Evolutionary conservation across 2,329 filamentous ascomycete genomes (phyloP).

Genomic region (Fusarium sp.): DNA sequence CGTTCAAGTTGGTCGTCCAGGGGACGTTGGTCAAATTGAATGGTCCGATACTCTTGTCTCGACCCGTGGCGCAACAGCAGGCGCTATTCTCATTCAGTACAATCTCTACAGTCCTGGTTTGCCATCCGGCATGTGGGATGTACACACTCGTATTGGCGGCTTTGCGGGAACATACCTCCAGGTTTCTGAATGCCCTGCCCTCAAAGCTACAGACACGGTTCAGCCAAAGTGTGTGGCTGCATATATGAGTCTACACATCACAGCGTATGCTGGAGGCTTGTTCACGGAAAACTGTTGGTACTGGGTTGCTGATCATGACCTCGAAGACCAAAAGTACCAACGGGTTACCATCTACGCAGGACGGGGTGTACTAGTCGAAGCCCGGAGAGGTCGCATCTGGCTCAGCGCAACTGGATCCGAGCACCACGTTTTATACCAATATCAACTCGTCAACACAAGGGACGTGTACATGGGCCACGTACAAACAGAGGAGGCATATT

Average conservation of each 20-base stretch:
- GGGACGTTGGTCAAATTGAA: constrained; percentile 75
- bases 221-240: constrained; percentile 54
- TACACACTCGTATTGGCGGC: constrained; percentile 81
- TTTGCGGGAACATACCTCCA: constrained; percentile 77
- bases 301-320: constrained; percentile 66
- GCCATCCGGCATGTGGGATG: constrained; percentile 76
- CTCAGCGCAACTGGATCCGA: constrained; percentile 74
- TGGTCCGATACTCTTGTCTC: constrained; percentile 79
- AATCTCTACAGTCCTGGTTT: constrained; percentile 67
- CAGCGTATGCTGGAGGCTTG: constrained; percentile 51
- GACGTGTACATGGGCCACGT: constrained; percentile 74
- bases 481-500: constrained; percentile 80
- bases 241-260: constrained; percentile 59
- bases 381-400: constrained; percentile 60
- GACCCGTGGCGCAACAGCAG: constrained; percentile 74
- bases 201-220: constrained; percentile 46
- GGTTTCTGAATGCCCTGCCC: constrained; percentile 73
- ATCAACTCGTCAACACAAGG: constrained; percentile 70
- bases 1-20: constrained; percentile 72
- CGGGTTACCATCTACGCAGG: constrained; percentile 66
- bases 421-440: constrained; percentile 76
- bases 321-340: constrained; percentile 61
- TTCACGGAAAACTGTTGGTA: constrained; percentile 61
- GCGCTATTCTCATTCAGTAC: constrained; percentile 79
- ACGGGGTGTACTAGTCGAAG: constrained; percentile 62